Base-by-base conservation (phyloP, 1,284 basidiomycete species). In the Xerocomus amazonicus region DNA sequence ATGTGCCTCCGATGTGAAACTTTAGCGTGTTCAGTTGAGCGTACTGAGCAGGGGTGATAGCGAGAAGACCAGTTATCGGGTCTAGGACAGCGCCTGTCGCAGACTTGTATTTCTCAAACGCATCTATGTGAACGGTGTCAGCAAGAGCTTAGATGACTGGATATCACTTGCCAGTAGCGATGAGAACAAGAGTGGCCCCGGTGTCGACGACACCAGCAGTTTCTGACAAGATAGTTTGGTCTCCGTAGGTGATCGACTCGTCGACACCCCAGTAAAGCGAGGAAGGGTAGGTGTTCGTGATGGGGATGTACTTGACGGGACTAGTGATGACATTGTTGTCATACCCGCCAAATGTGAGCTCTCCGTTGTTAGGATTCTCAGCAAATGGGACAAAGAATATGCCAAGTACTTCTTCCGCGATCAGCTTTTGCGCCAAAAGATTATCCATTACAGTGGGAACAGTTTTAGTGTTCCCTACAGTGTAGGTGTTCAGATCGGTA, bases 311-410 rank as follows among this genome's bases (percentile, higher is more conserved):
- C 37, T 60, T 67, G 51, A 83, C 68, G 9, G 72, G 56, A 26
- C 74, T 67, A 4, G 71, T 76, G 57, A 53, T 73, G 65, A 71
- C 75, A 27, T 62, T 60, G 5, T 43, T 51, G 53, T 82, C 78
- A 31, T 68, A 66, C 3, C 68, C 70, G 23, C 81, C 81, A 53
- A 80, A 81, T 6, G 68, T 73, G 17, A 83, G 67, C 56, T 71
- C 71, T 41, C 80, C 81, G 31, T 67, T 67, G 38, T 36, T 51
- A 37, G 58, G 63, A 10, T 57, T 31, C 35, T 63, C 53, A 6
- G 60, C 63, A 13, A 59, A 48, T 3, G 79, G 80, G 40, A 67
- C 61, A 55, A 73, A 84, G 44, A 68, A 81, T 53, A 84, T 73
- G 9, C 76, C 76, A 47, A 82, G 68, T 3, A 70, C 62, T 46